Percentiles rank a stretch among this genome's conserved stretches.
Conservation (phyloP, 75 land plant species). For the Gnetum montanum region DNA sequence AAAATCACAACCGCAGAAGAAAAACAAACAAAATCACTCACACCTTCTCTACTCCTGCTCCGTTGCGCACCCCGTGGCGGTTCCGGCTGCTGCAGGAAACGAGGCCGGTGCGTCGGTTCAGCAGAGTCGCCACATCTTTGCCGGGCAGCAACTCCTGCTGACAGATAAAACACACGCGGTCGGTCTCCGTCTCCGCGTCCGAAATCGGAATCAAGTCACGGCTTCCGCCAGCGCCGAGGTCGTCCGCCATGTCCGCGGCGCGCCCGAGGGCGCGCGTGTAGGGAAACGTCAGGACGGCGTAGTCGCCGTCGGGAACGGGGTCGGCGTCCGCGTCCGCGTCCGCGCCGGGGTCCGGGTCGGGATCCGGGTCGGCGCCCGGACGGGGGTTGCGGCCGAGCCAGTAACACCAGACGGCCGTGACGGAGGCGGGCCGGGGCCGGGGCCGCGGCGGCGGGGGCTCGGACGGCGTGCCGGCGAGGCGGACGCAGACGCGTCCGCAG, state of each 20-base stretch:
- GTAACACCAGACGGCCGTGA: conserved; percentile 59
- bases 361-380: neutral
- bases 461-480: conserved; percentile 10
- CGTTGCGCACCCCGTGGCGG: conserved; percentile 81
- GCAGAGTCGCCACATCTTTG: conserved; percentile 79
- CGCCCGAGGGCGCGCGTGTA: conserved; percentile 61
- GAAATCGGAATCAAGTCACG: no score
- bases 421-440: conserved; percentile 8
- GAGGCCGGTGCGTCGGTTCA: conserved; percentile 61
- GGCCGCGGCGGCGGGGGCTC: conserved; percentile 8
- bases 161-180: conserved; percentile 87
- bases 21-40: no score
- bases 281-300: conserved; percentile 57
- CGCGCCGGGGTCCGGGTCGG: neutral
- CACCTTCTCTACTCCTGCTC: no score
- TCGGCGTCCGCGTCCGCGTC: conserved; percentile 6
- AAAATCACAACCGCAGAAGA: no score
- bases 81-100: conserved; percentile 90
- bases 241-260: no score
- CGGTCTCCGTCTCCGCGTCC: no score
- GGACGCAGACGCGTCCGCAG: conserved; percentile 17
- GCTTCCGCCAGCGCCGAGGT: no score
- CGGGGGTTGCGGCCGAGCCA: conserved; percentile 50
- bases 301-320: conserved; percentile 26
- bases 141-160: conserved; percentile 78